phyloP scores from a whole-genome alignment of 306 rosid genomes.

The Spatholobus suberectus region DNA sequence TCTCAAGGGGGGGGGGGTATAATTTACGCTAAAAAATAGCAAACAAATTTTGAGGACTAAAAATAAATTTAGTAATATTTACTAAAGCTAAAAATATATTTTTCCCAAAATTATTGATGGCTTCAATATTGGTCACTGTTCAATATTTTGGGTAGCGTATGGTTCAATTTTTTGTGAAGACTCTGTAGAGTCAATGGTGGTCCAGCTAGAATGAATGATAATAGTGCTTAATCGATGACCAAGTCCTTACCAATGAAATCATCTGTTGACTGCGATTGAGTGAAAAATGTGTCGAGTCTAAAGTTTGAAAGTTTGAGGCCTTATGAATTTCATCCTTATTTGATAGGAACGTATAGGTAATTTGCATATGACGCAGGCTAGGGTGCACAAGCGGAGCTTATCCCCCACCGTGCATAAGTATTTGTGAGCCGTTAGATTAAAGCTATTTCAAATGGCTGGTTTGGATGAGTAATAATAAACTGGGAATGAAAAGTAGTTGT shows the following conservation, averaged over 20 bases:
- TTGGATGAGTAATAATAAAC: no score
- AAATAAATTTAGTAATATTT: neutral
- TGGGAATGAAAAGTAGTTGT: no score
- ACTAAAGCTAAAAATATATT: neutral
- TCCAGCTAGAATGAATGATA: constrained; percentile 33
- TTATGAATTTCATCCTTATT: neutral
- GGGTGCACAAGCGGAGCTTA: no score
- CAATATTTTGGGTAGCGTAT: constrained; percentile 34
- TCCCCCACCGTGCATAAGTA: no score
- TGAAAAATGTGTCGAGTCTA: neutral
- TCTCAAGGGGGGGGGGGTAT: no score
- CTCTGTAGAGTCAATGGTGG: constrained; percentile 24
- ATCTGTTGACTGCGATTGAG: neutral
- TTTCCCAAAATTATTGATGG: neutral
- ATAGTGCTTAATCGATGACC: neutral
- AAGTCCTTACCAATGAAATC: constrained; percentile 17
- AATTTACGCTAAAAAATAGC: no score
- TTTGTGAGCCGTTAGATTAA: no score
- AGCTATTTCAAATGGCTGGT: no score
- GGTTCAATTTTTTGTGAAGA: constrained; percentile 9
- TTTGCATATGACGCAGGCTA: no score
- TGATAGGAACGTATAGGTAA: neutral
- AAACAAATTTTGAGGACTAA: no score
- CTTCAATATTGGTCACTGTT: neutral
- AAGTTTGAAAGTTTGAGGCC: neutral